These are phyloP conservation scores for Fomitopsis schrenkii DNA, from an alignment of 1,284 basidiomycete species.

Conservation along the genomic window DNA sequence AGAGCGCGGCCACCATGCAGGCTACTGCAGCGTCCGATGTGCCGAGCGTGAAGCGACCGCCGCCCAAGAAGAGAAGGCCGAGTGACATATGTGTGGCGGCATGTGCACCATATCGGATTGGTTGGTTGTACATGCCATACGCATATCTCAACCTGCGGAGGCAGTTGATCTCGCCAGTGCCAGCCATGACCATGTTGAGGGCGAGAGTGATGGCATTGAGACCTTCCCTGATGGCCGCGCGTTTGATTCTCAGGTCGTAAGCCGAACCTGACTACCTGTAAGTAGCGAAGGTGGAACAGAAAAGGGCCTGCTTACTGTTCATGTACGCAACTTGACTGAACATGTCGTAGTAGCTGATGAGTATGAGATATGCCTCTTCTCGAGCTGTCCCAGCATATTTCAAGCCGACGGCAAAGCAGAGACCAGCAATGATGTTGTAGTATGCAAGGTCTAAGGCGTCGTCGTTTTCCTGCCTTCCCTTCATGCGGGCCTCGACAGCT, in stretches of 20 bases:
- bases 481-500: conserved; percentile 49
- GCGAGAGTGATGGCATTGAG: conserved; percentile 85
- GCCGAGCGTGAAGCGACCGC: conserved; percentile 89
- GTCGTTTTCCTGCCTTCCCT: conserved; percentile 61
- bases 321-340: conserved; percentile 67
- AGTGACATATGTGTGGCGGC: conserved; percentile 90
- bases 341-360: conserved; percentile 79
- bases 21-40: conserved; percentile 91
- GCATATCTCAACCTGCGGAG: conserved; percentile 86
- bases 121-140: conserved; percentile 86
- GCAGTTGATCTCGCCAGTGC: conserved; percentile 91
- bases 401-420: conserved; percentile 87
- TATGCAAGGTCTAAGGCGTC: conserved; percentile 84
- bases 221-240: conserved; percentile 84
- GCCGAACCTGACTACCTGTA: conserved; percentile 49
- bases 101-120: conserved; percentile 85
- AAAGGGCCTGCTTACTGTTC: conserved; percentile 43
- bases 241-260: conserved; percentile 83
- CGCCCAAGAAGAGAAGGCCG: conserved; percentile 91
- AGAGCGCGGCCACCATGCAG: conserved; percentile 86
- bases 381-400: conserved; percentile 93
- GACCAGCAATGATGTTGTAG: conserved; percentile 86
- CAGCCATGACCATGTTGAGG: conserved; percentile 91
- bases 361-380: conserved; percentile 79
- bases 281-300: not conserved